Conservation (phyloP, 495 filamentous ascomycete genomes). For the Thozetella sp. region DNA sequence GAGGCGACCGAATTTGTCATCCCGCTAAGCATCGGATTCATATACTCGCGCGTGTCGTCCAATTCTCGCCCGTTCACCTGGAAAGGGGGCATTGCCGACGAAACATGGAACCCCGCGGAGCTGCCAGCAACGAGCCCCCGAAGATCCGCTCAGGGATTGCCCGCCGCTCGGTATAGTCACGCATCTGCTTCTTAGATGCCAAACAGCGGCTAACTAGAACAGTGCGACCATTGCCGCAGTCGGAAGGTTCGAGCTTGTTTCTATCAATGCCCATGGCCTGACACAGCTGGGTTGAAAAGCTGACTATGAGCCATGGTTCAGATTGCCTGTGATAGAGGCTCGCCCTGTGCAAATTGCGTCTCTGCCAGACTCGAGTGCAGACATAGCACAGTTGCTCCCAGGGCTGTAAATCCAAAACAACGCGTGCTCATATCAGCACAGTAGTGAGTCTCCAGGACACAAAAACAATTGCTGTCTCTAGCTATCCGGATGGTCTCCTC, state of each 20-base stretch:
- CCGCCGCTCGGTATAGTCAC: slow-evolving; percentile 26
- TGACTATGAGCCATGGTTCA: not conserved
- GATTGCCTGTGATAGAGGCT: slow-evolving; percentile 24
- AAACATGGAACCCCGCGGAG: not conserved
- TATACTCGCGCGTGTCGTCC: slow-evolving; percentile 28
- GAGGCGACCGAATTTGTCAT: slow-evolving; percentile 5
- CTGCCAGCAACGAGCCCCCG: not conserved
- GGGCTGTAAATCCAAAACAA: slow-evolving; percentile 15
- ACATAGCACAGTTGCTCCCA: slow-evolving; percentile 20
- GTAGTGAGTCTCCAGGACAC: slow-evolving; percentile 19
- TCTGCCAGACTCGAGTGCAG: slow-evolving; percentile 20
- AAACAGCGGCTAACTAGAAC: slow-evolving; percentile 7
- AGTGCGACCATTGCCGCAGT: slow-evolving; percentile 50
- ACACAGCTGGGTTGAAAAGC: not conserved
- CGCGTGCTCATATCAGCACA: slow-evolving; percentile 24
- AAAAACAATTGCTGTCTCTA: slow-evolving; percentile 3
- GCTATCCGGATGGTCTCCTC: not conserved
- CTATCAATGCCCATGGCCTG: not conserved
- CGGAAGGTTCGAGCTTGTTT: slow-evolving; percentile 14
- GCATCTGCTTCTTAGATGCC: slow-evolving; percentile 4
- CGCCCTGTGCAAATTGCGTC: slow-evolving; percentile 23
- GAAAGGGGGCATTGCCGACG: not conserved
- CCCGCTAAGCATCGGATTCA: not conserved
- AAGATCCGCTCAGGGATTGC: not conserved
- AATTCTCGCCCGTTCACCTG: not conserved